phyloP scores from a whole-genome alignment of 441 rosid genomes.

The Erodium texanum region DNA sequence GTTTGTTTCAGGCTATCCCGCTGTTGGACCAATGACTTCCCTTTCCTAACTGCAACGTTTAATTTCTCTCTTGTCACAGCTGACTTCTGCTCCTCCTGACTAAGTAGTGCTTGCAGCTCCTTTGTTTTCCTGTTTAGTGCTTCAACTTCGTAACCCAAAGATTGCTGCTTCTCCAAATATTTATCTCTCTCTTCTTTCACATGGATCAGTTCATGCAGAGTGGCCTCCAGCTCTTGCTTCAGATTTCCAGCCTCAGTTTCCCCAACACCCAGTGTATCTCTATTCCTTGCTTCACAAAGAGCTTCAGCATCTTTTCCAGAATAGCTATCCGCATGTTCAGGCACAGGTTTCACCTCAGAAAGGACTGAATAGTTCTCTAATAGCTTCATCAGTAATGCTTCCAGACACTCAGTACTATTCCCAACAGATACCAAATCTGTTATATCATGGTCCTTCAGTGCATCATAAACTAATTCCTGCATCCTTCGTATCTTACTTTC shows the following conservation, averaged over 20 bases:
- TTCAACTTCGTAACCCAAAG: slow-evolving; percentile 54
- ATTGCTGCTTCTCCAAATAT: slow-evolving; percentile 49
- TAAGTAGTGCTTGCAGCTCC: slow-evolving; percentile 60
- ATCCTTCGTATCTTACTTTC: slow-evolving; percentile 48
- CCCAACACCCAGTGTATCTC: slow-evolving; percentile 35
- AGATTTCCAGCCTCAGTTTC: slow-evolving; percentile 35
- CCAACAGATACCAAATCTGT: slow-evolving; percentile 38
- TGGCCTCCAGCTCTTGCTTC: slow-evolving; percentile 68
- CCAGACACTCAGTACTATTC: slow-evolving; percentile 51
- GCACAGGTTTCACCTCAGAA: slow-evolving; percentile 27
- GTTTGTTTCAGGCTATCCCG: slow-evolving; percentile 80
- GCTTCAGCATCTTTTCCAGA: slow-evolving; percentile 28
- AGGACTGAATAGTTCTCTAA: slow-evolving; percentile 43
- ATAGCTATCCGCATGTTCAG: slow-evolving; percentile 23
- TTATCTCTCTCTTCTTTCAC: slow-evolving; percentile 71
- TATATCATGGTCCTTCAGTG: slow-evolving; percentile 43
- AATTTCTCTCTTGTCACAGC: slow-evolving; percentile 77
- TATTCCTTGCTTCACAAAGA: slow-evolving; percentile 28
- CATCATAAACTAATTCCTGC: slow-evolving; percentile 55
- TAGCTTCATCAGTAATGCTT: slow-evolving; percentile 57
- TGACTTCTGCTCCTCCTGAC: slow-evolving; percentile 87
- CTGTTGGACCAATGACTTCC: slow-evolving; percentile 89
- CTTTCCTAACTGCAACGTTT: slow-evolving; percentile 94
- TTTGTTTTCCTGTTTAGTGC: slow-evolving; percentile 44
- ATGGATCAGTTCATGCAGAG: slow-evolving; percentile 41